phyloP scores from a whole-genome alignment of 2,329 filamentous ascomycete species.

The Niveomyces coronatus region DNA sequence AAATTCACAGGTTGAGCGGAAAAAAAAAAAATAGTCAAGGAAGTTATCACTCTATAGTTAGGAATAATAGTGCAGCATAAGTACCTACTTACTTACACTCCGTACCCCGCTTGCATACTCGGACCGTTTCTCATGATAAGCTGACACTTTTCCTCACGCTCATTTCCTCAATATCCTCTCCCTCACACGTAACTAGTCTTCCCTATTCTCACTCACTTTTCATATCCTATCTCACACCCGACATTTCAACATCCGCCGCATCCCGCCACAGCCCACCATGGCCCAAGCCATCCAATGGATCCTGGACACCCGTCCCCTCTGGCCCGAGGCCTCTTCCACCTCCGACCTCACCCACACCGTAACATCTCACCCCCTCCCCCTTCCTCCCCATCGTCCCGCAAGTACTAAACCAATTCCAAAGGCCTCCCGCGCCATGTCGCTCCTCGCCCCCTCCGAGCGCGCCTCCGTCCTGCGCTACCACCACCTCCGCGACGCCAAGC shows the following conservation, averaged over 20 bases:
- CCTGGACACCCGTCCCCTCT: slow-evolving; percentile 49
- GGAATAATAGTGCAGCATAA: no score
- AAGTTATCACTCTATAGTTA: no score
- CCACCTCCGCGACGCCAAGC: slow-evolving; percentile 62
- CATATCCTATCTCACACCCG: no score
- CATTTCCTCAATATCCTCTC: no score
- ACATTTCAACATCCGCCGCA: not conserved
- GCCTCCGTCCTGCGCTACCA: slow-evolving; percentile 49
- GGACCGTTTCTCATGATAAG: not conserved
- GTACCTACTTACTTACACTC: no score
- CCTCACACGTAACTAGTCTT: no score
- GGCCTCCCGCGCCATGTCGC: slow-evolving; percentile 43
- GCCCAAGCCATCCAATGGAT: slow-evolving; percentile 45
- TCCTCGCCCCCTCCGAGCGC: slow-evolving; percentile 46
- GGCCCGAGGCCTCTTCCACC: slow-evolving; percentile 41
- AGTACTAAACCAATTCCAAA: slow-evolving; percentile 17
- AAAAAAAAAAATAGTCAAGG: no score
- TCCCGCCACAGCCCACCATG: not conserved
- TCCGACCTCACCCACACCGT: slow-evolving; percentile 37
- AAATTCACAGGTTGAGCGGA: no score
- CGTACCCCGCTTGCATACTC: not conserved
- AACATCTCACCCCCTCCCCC: no score
- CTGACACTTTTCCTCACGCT: no score
- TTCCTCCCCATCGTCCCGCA: not conserved
- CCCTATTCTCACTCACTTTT: no score